Conservation (phyloP, 768 basidiomycete species). For the Pisolithus tinctorius region DNA sequence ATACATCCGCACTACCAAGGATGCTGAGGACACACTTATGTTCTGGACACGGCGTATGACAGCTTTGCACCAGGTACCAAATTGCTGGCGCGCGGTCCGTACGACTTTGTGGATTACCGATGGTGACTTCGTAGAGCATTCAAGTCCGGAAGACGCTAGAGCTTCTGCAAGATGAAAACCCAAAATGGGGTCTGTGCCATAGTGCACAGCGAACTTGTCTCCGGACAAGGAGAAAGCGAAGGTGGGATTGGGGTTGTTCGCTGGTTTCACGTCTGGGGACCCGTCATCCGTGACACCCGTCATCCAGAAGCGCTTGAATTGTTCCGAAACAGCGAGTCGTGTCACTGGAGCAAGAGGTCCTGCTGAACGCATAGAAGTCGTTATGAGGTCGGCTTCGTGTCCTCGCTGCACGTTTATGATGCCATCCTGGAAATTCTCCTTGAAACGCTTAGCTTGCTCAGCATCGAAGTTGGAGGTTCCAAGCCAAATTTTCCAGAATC, state of each 20-base stretch:
- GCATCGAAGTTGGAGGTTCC: neutral
- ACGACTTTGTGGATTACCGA: slow-evolving; percentile 16
- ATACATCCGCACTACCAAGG: slow-evolving; percentile 22
- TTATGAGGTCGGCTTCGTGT: neutral
- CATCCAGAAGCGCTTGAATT: slow-evolving; percentile 22
- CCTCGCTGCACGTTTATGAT: slow-evolving; percentile 8
- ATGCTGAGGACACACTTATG: slow-evolving; percentile 1
- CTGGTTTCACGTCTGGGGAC: no score
- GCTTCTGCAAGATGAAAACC: slow-evolving; percentile 28
- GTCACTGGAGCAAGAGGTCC: slow-evolving; percentile 17
- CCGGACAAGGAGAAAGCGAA: slow-evolving; percentile 10
- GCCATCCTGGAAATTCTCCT: slow-evolving; percentile 13
- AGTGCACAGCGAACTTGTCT: slow-evolving; percentile 23
- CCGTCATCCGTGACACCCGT: slow-evolving; percentile 15
- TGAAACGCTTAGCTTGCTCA: slow-evolving; percentile 9
- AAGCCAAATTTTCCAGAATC: slow-evolving; percentile 3
- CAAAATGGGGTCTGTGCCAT: slow-evolving; percentile 23
- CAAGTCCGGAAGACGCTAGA: slow-evolving; percentile 7
- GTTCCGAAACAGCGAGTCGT: slow-evolving; percentile 1
- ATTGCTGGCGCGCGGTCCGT: slow-evolving; percentile 13
- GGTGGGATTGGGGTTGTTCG: no score
- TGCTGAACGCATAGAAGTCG: slow-evolving; percentile 20
- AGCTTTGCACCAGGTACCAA: slow-evolving; percentile 21
- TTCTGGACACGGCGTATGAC: slow-evolving; percentile 8
- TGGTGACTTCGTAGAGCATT: neutral